These are phyloP conservation scores for Kalanchoe fedtschenkoi DNA, from an alignment of 164 flowering plant species.

Conservation along the genomic window DNA sequence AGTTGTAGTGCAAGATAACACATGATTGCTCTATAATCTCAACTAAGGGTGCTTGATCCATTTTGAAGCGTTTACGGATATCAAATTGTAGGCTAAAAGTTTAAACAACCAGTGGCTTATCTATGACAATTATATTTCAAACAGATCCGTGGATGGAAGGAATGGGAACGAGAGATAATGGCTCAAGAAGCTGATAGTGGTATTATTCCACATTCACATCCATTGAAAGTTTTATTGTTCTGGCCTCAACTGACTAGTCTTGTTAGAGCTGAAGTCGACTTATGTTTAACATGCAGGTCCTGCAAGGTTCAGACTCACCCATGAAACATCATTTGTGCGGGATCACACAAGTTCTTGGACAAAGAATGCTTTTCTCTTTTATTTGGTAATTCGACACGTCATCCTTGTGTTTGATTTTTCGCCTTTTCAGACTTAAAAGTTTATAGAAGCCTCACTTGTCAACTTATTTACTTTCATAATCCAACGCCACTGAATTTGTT, in stretches of 20 bases:
- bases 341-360: conserved; percentile 65
- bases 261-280: not conserved
- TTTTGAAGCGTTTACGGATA: not conserved
- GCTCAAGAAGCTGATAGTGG: conserved; percentile 56
- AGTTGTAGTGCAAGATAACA: too few relatives aligned
- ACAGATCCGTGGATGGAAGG: conserved; percentile 90
- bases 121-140: conserved; percentile 1
- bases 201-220: conserved; percentile 16
- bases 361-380: conserved; percentile 54
- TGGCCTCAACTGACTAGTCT: not conserved
- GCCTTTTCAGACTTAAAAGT: conserved; percentile 22
- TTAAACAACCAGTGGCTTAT: not conserved
- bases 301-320: conserved; percentile 88
- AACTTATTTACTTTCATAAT: conserved; percentile 1
- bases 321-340: conserved; percentile 91
- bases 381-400: conserved; percentile 44
- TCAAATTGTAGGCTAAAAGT: not conserved
- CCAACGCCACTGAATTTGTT: not conserved
- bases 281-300: conserved; percentile 48
- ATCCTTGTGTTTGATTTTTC: not conserved
- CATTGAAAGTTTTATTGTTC: not conserved
- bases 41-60: not conserved
- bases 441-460: not conserved
- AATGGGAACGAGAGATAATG: conserved; percentile 59
- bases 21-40: not conserved